Evolutionary conservation across 2,329 filamentous ascomycete species (phyloP).

Genomic region (Alternaria metachromatica): DNA sequence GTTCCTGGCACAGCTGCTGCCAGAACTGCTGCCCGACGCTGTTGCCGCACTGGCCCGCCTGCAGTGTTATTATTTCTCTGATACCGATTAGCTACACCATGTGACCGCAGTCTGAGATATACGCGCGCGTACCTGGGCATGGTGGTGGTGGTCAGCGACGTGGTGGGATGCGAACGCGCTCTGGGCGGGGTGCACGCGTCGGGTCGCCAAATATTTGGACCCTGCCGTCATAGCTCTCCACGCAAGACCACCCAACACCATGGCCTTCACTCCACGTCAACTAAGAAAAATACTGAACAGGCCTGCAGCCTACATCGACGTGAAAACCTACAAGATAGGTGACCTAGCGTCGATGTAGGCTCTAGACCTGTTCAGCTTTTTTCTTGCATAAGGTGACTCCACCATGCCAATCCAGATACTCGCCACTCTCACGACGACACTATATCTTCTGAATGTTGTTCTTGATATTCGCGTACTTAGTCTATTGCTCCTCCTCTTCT

Average conservation of each 20-base stretch:
- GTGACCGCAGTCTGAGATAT: background rate
- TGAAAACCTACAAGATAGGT: fast-evolving
- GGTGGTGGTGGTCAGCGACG: conserved; percentile 31
- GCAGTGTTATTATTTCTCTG: conserved; percentile 99
- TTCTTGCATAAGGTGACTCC: too few relatives aligned
- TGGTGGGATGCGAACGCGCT: conserved; percentile 41
- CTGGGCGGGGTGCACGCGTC: conserved; percentile 36
- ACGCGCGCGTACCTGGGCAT: conserved; percentile 46
- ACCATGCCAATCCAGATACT: background rate
- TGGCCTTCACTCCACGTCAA: background rate
- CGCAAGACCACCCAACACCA: too few relatives aligned
- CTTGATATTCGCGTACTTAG: background rate
- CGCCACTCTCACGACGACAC: background rate
- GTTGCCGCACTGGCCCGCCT: conserved; percentile 99
- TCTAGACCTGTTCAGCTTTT: too few relatives aligned
- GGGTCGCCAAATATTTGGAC: conserved; percentile 21
- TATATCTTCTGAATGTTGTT: background rate
- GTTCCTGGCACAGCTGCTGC: conserved; percentile 97
- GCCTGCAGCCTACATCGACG: too few relatives aligned
- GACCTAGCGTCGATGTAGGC: too few relatives aligned
- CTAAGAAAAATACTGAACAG: too few relatives aligned
- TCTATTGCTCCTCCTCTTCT: conserved; percentile 5
- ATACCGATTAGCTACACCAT: conserved; percentile 8
- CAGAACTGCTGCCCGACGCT: conserved; percentile 99
- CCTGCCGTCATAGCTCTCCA: conserved; percentile 10